Conservation (phyloP, 2,329 filamentous ascomycete genomes). For the Colletotrichum coccodes region DNA sequence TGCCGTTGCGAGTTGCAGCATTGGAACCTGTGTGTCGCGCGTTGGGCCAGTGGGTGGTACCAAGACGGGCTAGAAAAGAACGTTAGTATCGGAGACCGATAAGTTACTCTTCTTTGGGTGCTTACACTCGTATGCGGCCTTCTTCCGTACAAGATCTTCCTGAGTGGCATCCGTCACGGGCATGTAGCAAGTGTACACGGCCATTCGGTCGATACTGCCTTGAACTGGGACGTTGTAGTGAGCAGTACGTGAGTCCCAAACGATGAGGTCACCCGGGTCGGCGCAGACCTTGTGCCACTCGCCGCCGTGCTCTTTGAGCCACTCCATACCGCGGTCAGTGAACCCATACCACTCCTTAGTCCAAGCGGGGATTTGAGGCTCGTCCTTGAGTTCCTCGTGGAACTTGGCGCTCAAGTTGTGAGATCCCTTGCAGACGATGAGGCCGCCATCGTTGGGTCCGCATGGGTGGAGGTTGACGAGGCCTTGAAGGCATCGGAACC, state of each 20-base stretch:
- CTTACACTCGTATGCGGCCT: slow-evolving; percentile 48
- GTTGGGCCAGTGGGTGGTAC: slow-evolving; percentile 56
- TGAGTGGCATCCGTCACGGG: slow-evolving; percentile 50
- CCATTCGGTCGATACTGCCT: slow-evolving; percentile 42
- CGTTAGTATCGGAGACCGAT: neutral
- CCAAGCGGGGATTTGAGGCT: slow-evolving; percentile 47
- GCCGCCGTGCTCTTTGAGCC: slow-evolving; percentile 45
- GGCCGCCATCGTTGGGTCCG: slow-evolving; percentile 46
- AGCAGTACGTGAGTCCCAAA: slow-evolving; percentile 57
- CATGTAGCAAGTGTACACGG: slow-evolving; percentile 53
- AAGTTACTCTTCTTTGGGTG: fast-evolving
- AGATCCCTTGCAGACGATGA: slow-evolving; percentile 45
- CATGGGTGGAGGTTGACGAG: slow-evolving; percentile 55
- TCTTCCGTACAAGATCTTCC: slow-evolving; percentile 53
- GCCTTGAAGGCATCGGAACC: slow-evolving; percentile 62
- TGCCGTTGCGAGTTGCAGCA: slow-evolving; percentile 35
- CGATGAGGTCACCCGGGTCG: slow-evolving; percentile 53
- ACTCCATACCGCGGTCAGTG: slow-evolving; percentile 47
- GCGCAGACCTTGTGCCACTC: slow-evolving; percentile 50
- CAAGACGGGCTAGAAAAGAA: slow-evolving; percentile 37
- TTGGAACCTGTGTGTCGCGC: slow-evolving; percentile 45
- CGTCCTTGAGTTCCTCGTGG: slow-evolving; percentile 44
- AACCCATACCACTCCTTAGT: slow-evolving; percentile 48
- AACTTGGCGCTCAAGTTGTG: slow-evolving; percentile 45
- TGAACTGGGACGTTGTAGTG: slow-evolving; percentile 54